phyloP scores from a whole-genome alignment of 495 filamentous ascomycete genomes.

The Aspergillus ostianus region DNA sequence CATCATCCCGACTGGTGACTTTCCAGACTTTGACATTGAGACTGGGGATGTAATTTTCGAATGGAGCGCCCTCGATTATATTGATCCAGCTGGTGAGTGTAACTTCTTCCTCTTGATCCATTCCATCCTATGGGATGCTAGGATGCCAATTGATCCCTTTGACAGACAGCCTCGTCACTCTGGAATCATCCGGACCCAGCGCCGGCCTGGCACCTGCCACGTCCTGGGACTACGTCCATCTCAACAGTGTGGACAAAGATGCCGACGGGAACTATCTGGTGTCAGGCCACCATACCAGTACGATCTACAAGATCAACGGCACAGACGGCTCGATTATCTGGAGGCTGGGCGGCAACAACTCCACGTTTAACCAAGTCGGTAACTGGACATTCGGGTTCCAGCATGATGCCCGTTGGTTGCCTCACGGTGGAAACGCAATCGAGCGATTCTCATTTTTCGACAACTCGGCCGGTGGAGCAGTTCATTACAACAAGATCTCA shows the following conservation, averaged over 20 bases:
- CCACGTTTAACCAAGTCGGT: constrained; percentile 23
- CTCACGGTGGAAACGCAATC: constrained; percentile 24
- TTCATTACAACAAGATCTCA: constrained; percentile 24
- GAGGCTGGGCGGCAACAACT: constrained; percentile 43
- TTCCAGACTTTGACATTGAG: constrained; percentile 30
- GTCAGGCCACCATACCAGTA: constrained; percentile 46
- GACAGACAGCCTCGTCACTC: not conserved
- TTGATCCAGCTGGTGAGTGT: constrained; percentile 28
- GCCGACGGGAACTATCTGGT: constrained; percentile 49
- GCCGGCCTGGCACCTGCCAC: constrained; percentile 29
- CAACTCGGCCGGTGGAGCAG: constrained; percentile 29
- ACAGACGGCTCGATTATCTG: constrained; percentile 51
- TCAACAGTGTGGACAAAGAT: constrained; percentile 55
- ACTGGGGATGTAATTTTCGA: constrained; percentile 36
- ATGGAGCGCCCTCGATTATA: constrained; percentile 32
- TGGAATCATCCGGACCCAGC: not conserved
- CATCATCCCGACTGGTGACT: not conserved
- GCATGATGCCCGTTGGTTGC: constrained; percentile 49
- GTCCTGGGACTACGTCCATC: constrained; percentile 49
- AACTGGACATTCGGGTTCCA: constrained; percentile 44
- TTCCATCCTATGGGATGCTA: too few relatives aligned
- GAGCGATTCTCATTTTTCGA: constrained; percentile 46
- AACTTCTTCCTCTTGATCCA: constrained; percentile 14
- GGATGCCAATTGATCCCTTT: constrained; percentile 34
- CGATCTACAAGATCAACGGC: constrained; percentile 40